A percentile compares a stretch with the other conserved stretches of the same genome.
phyloP scores from a whole-genome alignment of 495 filamentous ascomycete genomes.

The Annulohypoxylon moriforme region DNA sequence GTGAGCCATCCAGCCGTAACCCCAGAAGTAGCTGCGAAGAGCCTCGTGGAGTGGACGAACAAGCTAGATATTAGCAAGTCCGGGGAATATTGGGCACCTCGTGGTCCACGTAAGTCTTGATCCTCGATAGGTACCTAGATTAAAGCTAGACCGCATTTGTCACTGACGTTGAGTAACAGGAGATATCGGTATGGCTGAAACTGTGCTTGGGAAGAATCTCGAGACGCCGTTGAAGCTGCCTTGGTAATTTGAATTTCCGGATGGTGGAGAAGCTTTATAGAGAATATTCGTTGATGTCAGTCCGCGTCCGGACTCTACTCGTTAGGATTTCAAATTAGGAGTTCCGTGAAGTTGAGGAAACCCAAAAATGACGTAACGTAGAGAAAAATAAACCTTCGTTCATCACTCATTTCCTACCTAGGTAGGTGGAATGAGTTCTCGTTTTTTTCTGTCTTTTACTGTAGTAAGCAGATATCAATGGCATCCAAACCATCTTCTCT shows the following conservation, averaged over 20 bases:
- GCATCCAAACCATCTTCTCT: constrained; percentile 9
- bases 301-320: constrained; percentile 2
- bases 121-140: neutral
- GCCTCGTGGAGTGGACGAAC: constrained; percentile 70
- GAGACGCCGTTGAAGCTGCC: constrained; percentile 74
- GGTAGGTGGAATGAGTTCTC: neutral
- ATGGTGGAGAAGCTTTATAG: constrained; percentile 4
- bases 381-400: neutral
- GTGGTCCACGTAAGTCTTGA: constrained; percentile 67
- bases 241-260: constrained; percentile 62
- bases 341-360: constrained; percentile 13
- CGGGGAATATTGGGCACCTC: constrained; percentile 77
- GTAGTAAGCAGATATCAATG: constrained; percentile 37
- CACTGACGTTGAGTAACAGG: constrained; percentile 47
- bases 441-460: neutral
- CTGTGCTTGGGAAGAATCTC: constrained; percentile 68
- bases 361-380: neutral
- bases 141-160: constrained; percentile 14
- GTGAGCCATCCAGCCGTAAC: constrained; percentile 64
- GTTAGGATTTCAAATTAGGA: constrained; percentile 2
- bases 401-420: constrained; percentile 3
- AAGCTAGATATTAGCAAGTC: constrained; percentile 72
- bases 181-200: constrained; percentile 77
- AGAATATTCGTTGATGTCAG: constrained; percentile 10
- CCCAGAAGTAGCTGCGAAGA: constrained; percentile 72